These are phyloP conservation scores for Pyricularia sp. DNA, from an alignment of 2,329 filamentous ascomycete species.

Conservation along the genomic window DNA sequence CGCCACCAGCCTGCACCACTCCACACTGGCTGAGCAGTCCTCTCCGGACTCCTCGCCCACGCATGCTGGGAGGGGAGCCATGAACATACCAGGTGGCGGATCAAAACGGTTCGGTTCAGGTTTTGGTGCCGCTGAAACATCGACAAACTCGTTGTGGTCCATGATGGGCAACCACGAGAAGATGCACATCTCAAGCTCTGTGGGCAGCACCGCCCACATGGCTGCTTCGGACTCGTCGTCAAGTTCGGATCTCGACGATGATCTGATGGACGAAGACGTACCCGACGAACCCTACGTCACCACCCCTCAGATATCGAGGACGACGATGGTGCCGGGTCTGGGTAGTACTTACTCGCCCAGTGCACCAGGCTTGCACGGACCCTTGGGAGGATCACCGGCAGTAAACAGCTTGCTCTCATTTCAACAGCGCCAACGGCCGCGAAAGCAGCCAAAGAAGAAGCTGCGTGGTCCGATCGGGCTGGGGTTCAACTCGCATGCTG, in stretches of 20 bases:
- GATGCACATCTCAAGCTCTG: conserved; percentile 66
- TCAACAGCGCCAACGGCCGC: conserved; percentile 63
- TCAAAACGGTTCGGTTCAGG: not conserved
- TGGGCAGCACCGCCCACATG: conserved; percentile 59
- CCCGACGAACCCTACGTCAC: conserved; percentile 73
- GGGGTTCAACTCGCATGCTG: conserved; percentile 32
- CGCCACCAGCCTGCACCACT: conserved; percentile 91
- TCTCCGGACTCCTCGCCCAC: conserved; percentile 88
- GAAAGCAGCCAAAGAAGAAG: conserved; percentile 54
- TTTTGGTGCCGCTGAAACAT: conserved; percentile 47
- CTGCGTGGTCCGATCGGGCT: conserved; percentile 36
- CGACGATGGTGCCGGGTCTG: conserved; percentile 36
- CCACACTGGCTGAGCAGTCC: conserved; percentile 78
- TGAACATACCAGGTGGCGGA: conserved; percentile 45
- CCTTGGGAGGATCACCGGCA: conserved; percentile 57
- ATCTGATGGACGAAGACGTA: conserved; percentile 63
- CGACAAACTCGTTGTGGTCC: conserved; percentile 58
- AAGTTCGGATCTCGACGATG: conserved; percentile 60
- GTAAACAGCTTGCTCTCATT: conserved; percentile 75
- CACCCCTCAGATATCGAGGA: conserved; percentile 69
- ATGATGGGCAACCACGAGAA: conserved; percentile 61
- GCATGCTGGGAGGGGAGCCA: conserved; percentile 57
- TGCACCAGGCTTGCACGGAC: not conserved
- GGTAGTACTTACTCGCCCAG: conserved; percentile 41
- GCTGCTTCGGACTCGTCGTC: conserved; percentile 71